Base-by-base conservation (phyloP, 176 grass and related monocot genomes). In the Thinopyrum elongatum region DNA sequence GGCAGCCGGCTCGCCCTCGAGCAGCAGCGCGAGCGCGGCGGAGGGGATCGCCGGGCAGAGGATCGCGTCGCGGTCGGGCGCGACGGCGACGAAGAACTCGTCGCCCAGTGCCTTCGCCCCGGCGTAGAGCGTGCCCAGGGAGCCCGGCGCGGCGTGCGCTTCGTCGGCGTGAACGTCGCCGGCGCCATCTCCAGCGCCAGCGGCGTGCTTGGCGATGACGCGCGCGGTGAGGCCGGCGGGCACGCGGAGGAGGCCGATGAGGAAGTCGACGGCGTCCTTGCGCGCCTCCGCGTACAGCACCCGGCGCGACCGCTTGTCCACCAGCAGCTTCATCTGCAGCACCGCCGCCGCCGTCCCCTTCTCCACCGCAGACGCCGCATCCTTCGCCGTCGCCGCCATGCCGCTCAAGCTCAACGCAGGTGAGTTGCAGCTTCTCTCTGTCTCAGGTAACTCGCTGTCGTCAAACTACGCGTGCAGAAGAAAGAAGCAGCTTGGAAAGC, bases 181-280 rank as follows among this genome's bases (percentile, higher is more conserved):
- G 64, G 28, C 6, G 65, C 10, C 53, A 17, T 55, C 49, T 17
- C 16, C 41, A 7, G 38, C 70, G 3, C 60, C 41, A 2, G 22
- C 75, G 67, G 5, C 85, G 85, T 81, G 75, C 22, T 22, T 38
- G 35, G 73, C 70, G 22, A 91, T 73, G 60, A 86, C 84, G 80
- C 87, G 91, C 35, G 81, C 81, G 21, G 84, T 87, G 67, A 89
- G 83, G 41, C 94, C 87, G n/a, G 86, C 11, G 4, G 91, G 91
- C 65, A 96, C 80, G 70, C 84, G 77, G 49, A 96, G 89, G 26
- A 93, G 89, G n/a, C 87, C 91, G 84, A 93, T 21, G 78, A 96
- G 87, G 85, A 96, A 93, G 82, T 96, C 94, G 47, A 91, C 89
- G 14, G 80, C 73, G 73, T 93, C 91, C 87, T 93, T 93, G 74